phyloP scores from a whole-genome alignment of 331 rosid species.

The Pyracantha coccinea region DNA sequence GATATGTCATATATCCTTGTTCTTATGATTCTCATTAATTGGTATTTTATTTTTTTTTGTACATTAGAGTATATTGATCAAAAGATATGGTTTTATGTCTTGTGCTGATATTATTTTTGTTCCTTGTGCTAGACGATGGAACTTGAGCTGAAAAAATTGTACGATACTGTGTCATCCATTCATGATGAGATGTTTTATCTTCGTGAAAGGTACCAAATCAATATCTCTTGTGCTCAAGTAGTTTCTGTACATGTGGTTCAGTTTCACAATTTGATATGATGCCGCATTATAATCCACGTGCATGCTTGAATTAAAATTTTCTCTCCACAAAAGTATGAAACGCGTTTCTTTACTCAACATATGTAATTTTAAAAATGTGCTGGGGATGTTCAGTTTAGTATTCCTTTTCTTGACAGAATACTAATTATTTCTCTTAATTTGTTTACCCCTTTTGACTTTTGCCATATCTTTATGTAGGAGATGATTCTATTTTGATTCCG shows the following conservation, averaged over 20 bases:
- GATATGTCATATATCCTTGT: not conserved
- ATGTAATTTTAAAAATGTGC: not conserved
- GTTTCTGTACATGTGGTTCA: not conserved
- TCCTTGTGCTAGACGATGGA: conserved; percentile 63
- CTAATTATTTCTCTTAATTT: not conserved
- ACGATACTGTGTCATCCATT: conserved; percentile 52
- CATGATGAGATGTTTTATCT: conserved; percentile 97
- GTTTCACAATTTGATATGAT: not conserved
- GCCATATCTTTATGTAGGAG: not conserved
- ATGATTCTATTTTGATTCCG: too few species aligned
- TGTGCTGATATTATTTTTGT: conserved; percentile 15
- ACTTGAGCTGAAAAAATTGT: conserved; percentile 71
- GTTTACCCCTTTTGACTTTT: not conserved
- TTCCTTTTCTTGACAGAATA: not conserved
- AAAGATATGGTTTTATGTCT: not conserved
- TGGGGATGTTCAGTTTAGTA: not conserved
- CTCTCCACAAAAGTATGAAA: not conserved
- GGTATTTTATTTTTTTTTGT: not conserved
- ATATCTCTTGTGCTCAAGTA: not conserved
- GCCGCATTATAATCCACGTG: not conserved
- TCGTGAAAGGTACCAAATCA: conserved; percentile 67
- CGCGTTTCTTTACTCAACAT: not conserved
- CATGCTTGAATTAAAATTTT: not conserved
- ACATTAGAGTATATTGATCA: not conserved
- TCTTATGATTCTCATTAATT: not conserved